Evolutionary conservation across 2,329 filamentous ascomycete species (phyloP), one percentile per base, ranked within the genome.

Genomic region (Botrytis fragariae): DNA sequence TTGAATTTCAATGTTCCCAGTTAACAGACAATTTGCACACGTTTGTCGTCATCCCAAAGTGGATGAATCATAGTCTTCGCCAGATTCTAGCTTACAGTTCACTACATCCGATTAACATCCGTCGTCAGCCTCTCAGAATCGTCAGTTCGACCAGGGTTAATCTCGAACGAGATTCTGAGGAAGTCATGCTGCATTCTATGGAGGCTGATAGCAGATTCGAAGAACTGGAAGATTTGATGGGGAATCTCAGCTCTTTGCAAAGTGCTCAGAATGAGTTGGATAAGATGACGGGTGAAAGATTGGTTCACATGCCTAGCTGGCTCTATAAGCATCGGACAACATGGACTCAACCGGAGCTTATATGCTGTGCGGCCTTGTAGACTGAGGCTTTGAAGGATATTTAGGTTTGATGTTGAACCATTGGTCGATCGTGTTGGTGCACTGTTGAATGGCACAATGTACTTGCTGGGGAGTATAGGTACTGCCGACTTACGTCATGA

Each of bases 361-460:
- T 3, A 18, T 14, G 35, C 5, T 32, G 29, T 18, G 51, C 25
- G 39, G 64, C 35, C 6, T 29, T 57, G 14, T 54, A 22, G 18
- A 22, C 18, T 9, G 39, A 32, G 10, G 16, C 0, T 7, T 5
- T 14, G 25, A 8, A 9, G 25, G 1, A 2, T 1, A 5, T 22
- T 14, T 42, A 2, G 35, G 25, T 14, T 4, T 16, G 18, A 42
- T 22, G 4, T 25, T 1, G 18, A 14, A 2, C n/a, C 8, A 35
- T 14, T 14, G 22, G 3, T n/a, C n/a, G n/a, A n/a, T n/a, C 16
- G 6, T 4, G 3, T 57, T 12, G 1, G 25, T 8, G 3, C 25
- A 42, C 16, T 2, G 5, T 10, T 39, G 25, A 10, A 7, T 2
- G 1, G 4, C 12, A 29, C 4, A 14, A 22, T 63, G 7, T 54